Evolutionary conservation across 2,329 filamentous ascomycete genomes (phyloP), one percentile per base, ranked within the genome.

Genomic region (Tolypocladium amazonense): DNA sequence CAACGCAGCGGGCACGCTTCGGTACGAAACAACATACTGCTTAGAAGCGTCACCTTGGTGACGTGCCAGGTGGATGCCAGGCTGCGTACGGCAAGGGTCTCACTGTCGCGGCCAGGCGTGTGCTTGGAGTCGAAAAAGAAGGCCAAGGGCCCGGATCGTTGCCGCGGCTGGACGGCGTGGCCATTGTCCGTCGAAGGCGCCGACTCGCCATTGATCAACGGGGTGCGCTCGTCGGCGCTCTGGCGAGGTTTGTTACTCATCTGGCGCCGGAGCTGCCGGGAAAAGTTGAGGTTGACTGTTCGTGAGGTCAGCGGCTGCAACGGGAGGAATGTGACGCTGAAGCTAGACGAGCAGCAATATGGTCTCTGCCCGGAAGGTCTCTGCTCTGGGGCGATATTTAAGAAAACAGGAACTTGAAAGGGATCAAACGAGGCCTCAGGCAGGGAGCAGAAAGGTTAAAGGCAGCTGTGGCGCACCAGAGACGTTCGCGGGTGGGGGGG

Each of bases 41-140:
- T 85, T 61, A 84, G 68, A 45, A 85, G 72, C 3, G 82, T 83
- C 53, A 81, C 77, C 73, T 85, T 85, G 66, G 75, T 72, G 63
- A 84, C 73, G 64, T 85, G 82, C 79, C 80, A 84, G 25, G 73
- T 67, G 59, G 79, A 75, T 38, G 80, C 80, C 11, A 77, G 71
- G 62, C 71, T 75, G 62, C 75, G 76, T 33, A 83, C 69, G 59
- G 74, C 70, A 27, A 73, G 62, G 61, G 79, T 82, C 23, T 75
- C 64, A 67, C 76, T 81, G 60, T 84, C 72, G 59, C 73, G 73
- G 56, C 83, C 83, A 1, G 82, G 82, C 0, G 81, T 85, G 61
- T 76, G 70, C 30, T 72, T 74, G 55, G 71, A 68, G 63, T 82
- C 76, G 65, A 83, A 75, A 63, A 86, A 75, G 68, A 85, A 80